Evolutionary conservation across 208 protist species (phyloP).

Genomic region (Trypanosoma melophagium): DNA sequence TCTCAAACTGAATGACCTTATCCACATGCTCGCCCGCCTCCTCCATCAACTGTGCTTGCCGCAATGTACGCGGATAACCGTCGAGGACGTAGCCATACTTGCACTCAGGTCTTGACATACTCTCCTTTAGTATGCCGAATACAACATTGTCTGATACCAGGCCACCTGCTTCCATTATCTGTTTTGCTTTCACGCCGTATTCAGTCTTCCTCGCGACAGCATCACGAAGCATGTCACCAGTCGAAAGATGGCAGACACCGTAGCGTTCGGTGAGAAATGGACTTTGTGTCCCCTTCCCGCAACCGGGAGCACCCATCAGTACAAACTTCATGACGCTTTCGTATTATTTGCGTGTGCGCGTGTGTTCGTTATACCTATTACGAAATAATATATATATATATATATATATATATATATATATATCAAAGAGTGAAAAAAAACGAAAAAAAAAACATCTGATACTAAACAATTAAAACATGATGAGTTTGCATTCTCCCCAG

Average conservation of each 20-base stretch:
- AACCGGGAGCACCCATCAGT: constrained; percentile 90
- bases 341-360: constrained; percentile 14
- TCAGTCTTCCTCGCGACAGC: constrained; percentile 68
- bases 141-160: constrained; percentile 93
- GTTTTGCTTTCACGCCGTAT: constrained; percentile 69
- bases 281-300: constrained; percentile 94
- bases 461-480: too few species aligned
- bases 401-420: too few species aligned
- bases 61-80: constrained; percentile 93
- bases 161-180: constrained; percentile 73
- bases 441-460: too few species aligned
- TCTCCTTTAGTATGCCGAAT: constrained; percentile 88
- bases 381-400: constrained; percentile 1
- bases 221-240: constrained; percentile 93
- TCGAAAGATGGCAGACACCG: constrained; percentile 91
- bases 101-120: constrained; percentile 81
- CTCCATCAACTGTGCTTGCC: constrained; percentile 93
- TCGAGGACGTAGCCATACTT: constrained; percentile 93
- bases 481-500: too few species aligned
- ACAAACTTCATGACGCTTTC: constrained; percentile 74
- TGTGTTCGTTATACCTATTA: constrained; percentile 7
- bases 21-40: constrained; percentile 74
- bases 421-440: too few species aligned
- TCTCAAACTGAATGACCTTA: constrained; percentile 89
- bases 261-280: constrained; percentile 89